Evolutionary conservation across 495 filamentous ascomycete species (phyloP).

Genomic region (Gamarada debralockiae): DNA sequence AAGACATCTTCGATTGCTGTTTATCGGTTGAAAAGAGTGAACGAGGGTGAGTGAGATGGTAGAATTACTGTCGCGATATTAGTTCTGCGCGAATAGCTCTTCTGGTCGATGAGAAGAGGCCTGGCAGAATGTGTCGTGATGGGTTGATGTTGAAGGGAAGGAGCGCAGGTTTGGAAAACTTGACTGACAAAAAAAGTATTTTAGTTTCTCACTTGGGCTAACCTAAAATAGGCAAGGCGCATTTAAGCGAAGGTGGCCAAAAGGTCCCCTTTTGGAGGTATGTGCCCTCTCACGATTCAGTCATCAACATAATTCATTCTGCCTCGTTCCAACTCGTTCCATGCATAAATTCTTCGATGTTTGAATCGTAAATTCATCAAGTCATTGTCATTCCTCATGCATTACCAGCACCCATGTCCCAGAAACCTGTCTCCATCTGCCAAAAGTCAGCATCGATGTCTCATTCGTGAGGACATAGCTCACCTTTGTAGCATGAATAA

Average conservation of each 20-base stretch:
- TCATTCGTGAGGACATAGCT: conserved; percentile 12
- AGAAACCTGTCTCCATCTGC: conserved; percentile 83
- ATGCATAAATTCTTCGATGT: no score
- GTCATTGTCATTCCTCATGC: neutral
- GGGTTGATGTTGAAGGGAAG: neutral
- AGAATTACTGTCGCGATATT: conserved; percentile 1
- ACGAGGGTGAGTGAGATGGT: conserved; percentile 7
- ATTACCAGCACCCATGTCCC: conserved; percentile 68
- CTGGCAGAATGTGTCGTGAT: conserved; percentile 8
- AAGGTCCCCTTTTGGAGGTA: neutral
- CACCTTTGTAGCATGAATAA: conserved; percentile 79
- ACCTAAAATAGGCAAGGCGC: no score
- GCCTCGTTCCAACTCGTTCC: no score
- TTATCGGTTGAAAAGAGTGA: conserved; percentile 5
- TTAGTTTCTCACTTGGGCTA: no score
- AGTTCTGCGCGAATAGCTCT: conserved; percentile 2
- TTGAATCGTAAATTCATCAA: no score
- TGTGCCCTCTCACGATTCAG: no score
- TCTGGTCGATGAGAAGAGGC: conserved; percentile 11
- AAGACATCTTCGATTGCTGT: conserved; percentile 9
- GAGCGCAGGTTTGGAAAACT: no score
- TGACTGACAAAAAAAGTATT: no score
- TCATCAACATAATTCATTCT: no score
- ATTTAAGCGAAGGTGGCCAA: neutral
- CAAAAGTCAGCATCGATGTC: conserved; percentile 22